These are phyloP conservation scores for Pilasporangium apinafurcum DNA, from an alignment of 352 stramenopile genomes.

Conservation along the genomic window DNA sequence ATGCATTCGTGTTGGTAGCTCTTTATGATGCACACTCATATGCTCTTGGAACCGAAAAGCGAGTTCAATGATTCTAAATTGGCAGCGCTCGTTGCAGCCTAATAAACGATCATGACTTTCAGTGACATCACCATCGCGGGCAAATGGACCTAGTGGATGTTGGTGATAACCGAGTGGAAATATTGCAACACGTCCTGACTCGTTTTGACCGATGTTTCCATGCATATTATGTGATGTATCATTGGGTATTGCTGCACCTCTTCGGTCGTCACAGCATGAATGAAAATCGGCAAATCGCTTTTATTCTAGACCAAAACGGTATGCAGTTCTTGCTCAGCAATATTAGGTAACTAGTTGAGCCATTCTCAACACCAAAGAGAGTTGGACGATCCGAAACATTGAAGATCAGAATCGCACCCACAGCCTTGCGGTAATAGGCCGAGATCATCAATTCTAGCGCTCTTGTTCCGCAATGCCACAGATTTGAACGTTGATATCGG, in stretches of 20 bases:
- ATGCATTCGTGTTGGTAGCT: too few relatives aligned
- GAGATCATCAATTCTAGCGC: constrained; percentile 87
- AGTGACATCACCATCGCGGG: too few relatives aligned
- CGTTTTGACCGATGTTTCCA: constrained; percentile 77
- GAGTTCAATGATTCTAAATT: constrained; percentile 2
- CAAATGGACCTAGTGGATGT: constrained; percentile 40
- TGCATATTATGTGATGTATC: constrained; percentile 64
- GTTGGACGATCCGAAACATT: constrained; percentile 54
- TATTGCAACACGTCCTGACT: constrained; percentile 51
- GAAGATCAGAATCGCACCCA: constrained; percentile 74
- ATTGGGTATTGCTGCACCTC: constrained; percentile 65
- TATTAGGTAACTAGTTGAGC: constrained; percentile 68
- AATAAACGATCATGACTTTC: constrained; percentile 22
- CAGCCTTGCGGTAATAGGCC: constrained; percentile 84
- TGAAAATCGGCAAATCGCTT: constrained; percentile 33
- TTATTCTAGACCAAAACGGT: constrained; percentile 74
- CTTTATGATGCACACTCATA: too few relatives aligned
- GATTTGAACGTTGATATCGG: constrained; percentile 81
- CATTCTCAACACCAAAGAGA: constrained; percentile 52
- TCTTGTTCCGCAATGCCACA: constrained; percentile 86
- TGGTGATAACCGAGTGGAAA: constrained; percentile 50
- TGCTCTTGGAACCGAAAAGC: constrained; percentile 29
- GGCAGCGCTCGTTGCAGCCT: constrained; percentile 5
- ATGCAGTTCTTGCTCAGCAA: constrained; percentile 61
- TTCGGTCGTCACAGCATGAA: constrained; percentile 41